Evolutionary conservation across 2,329 filamentous ascomycete genomes (phyloP), one percentile per base, ranked within the genome.

Genomic region (Coleophoma eucalyptorum): DNA sequence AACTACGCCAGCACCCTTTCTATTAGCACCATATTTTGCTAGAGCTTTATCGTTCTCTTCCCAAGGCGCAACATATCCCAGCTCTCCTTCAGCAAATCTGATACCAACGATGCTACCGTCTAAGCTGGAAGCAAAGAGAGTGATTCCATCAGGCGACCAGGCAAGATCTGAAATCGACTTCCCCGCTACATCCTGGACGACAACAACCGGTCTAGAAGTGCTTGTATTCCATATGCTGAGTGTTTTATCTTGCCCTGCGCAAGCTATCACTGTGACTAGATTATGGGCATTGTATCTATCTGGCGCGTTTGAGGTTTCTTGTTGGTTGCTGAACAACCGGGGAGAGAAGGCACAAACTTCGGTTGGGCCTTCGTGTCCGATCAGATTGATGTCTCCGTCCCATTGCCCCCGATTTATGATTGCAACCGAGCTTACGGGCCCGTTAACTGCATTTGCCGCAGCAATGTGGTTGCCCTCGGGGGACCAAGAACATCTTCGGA

Each of bases 311-410:
- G 72, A 62, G 0, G 72, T 69, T 19, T 70, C 69, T 10, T 87
- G 89, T 45, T 90, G 83, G 48, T 81, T 79, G 13, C 84, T 85
- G 64, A 97, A 99, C 19, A 99, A 73, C 55, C 94, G 80, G 0
- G 95, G 95, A 1, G 94, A 97, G 67, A 99, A 99, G 58, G 94
- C 90, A 74, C 93, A 97, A 3, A 99, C 94, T 71, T 99, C 94
- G 0, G 95, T 94, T 0, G 94, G 94, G 0, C 90, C 93, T 75
- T 99, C 94, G 66, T 99, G 94, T 8, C 94, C 94, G 54, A 99
- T 97, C 53, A 99, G 71, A 67, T 96, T 97, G 72, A 97, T 97
- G 64, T 99, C 91, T 56, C 90, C 91, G 63, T 96, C 91, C 94
- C 95, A 99, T 35, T 83, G 82, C 16, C 89, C 87, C 59, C 94